Conservation (phyloP, 2,329 filamentous ascomycete genomes). For the Trichophyton schoenleinii region DNA sequence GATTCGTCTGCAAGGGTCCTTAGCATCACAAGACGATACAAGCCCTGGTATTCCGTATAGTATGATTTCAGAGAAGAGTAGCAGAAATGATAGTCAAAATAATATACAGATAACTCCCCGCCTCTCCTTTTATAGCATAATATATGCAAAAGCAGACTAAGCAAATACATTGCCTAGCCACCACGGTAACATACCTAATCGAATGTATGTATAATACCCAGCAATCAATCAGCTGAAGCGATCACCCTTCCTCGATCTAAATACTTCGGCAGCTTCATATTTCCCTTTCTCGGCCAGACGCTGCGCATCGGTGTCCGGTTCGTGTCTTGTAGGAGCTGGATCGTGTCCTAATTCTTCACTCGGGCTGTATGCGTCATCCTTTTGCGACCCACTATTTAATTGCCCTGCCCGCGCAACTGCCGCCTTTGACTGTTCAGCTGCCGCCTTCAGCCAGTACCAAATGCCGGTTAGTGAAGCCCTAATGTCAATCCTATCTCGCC, state of each 20-base stretch:
- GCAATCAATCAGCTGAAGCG: slow-evolving; percentile 51
- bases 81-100: too few relatives aligned
- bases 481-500: background rate
- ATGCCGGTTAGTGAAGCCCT: slow-evolving; percentile 12
- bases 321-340: slow-evolving; percentile 76
- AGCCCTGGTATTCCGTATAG: too few relatives aligned
- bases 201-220: background rate
- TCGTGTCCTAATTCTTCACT: slow-evolving; percentile 62
- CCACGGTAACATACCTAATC: background rate
- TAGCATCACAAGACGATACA: too few relatives aligned
- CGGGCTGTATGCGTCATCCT: slow-evolving; percentile 49
- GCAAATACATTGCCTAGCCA: background rate
- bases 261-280: slow-evolving; percentile 71
- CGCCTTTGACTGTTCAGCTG: slow-evolving; percentile 14
- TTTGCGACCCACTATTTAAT: slow-evolving; percentile 21
- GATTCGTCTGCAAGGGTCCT: too few relatives aligned
- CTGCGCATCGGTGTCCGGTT: slow-evolving; percentile 57
- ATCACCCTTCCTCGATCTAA: slow-evolving; percentile 69
- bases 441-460: slow-evolving; percentile 23
- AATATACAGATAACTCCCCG: too few relatives aligned
- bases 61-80: too few relatives aligned
- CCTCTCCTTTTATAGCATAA: too few relatives aligned
- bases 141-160: background rate
- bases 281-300: slow-evolving; percentile 67
- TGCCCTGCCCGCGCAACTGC: slow-evolving; percentile 7